A percentile compares a stretch with the other conserved stretches of the same genome.
Conservation (phyloP, 495 filamentous ascomycete genomes). For the Neurospora terricola region DNA sequence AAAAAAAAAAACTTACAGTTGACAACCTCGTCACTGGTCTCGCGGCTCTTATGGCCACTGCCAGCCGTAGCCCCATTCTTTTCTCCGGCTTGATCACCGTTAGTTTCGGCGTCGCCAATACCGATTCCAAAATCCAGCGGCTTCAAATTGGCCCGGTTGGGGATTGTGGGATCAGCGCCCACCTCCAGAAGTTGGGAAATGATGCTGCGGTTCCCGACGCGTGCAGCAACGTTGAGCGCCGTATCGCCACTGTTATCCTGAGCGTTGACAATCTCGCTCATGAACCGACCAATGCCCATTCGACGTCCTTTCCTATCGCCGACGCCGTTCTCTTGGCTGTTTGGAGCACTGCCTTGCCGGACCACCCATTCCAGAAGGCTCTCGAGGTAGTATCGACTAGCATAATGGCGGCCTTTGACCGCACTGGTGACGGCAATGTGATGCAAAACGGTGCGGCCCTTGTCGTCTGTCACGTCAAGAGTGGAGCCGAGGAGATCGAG, state of each 20-base stretch:
- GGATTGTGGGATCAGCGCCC: slow-evolving; percentile 77
- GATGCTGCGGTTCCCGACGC: slow-evolving; percentile 82
- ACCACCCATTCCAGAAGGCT: slow-evolving; percentile 89
- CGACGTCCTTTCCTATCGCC: slow-evolving; percentile 35
- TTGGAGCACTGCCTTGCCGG: slow-evolving; percentile 59
- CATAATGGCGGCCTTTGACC: slow-evolving; percentile 75
- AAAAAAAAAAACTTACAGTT: slow-evolving; percentile 42
- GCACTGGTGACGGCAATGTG: slow-evolving; percentile 93
- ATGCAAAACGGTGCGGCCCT: slow-evolving; percentile 84
- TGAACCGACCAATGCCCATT: slow-evolving; percentile 80
- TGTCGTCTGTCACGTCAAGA: slow-evolving; percentile 79
- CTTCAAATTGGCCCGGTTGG: slow-evolving; percentile 76
- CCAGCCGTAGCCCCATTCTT: slow-evolving; percentile 19
- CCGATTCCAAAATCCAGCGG: slow-evolving; percentile 91
- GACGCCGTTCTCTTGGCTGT: slow-evolving; percentile 39
- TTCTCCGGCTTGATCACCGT: slow-evolving; percentile 22
- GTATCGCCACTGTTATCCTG: slow-evolving; percentile 90
- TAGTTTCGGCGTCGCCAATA: slow-evolving; percentile 39
- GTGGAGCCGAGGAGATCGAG: slow-evolving; percentile 82
- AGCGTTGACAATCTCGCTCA: slow-evolving; percentile 90
- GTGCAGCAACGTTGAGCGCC: slow-evolving; percentile 83
- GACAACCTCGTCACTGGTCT: slow-evolving; percentile 61
- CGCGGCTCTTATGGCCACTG: slow-evolving; percentile 36
- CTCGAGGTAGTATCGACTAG: slow-evolving; percentile 88
- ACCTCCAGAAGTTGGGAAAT: slow-evolving; percentile 90